Base-by-base conservation (phyloP, 225 moss, liverwort and hornwort species). In the Sphagnum contortum region DNA sequence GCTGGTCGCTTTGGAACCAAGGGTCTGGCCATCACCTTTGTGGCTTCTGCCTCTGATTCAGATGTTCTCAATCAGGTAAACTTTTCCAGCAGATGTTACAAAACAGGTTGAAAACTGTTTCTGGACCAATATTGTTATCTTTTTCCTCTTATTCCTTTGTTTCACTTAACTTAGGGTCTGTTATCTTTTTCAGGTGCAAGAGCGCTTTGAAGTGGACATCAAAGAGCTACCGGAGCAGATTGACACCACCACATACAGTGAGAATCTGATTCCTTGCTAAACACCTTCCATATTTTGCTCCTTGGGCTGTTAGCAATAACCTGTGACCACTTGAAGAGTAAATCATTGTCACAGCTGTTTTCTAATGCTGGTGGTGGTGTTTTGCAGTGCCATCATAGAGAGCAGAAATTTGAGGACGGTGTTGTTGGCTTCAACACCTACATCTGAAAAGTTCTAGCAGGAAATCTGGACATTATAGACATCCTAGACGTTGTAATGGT, bases 151-250 rank as follows among this genome's bases (percentile, higher is more conserved):
- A 29, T 29, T 29, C 29, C 29, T 29, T 29, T 29, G 29, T 29
- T 29, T 29, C 29, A 29, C 29, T 29, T 29, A 29, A 29, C 29
- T 29, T 29, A 29, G 29, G 29, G 29, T 29, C 29, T 29, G 29
- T 58, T 14, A 5, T 0, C 12, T 58, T 12, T 44, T 8, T 12
- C 62, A 70, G 70, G 70, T 70, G 55, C 70, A 70, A 70, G 70
- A 70, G 63, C 70, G 70, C 48, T 70, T 70, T 57, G 70, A 70
- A 57, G 70, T 70, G 57, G 70, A 70, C 63, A 70, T 70, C 70
- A 70, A 70, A 48, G 70, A 71, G 12, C 57, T 71, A 47, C 70
- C 70, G 2, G 70, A 71, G 55, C 70, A 71, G 48, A 71, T 71
- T 55, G 70, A 71, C 44, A 71, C 70, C 44, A 66, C 66, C 47